Base-by-base conservation (phyloP, 2,329 filamentous ascomycete species). In the Diaporthe helianthi region DNA sequence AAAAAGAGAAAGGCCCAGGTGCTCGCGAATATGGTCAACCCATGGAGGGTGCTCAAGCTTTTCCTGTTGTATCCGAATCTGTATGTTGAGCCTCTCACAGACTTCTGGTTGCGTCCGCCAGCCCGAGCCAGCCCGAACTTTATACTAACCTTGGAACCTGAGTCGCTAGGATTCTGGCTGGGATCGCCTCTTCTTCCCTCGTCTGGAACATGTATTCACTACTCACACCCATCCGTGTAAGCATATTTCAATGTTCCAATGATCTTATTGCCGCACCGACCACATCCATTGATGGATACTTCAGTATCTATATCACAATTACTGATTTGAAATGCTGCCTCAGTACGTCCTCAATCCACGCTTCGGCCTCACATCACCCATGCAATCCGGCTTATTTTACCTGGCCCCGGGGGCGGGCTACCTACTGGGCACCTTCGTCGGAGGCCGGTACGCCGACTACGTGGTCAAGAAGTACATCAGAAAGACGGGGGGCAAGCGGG, bases 161-260 rank as follows among this genome's bases (percentile, higher is more conserved):
- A 17, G 38, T 19, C 46, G 22, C 31, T 26, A 71, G 69, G 1
- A 80, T 90, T 49, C 80, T 87, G 71, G 83, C 83, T 24, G 87
- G 85, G 1, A 74, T 91, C 2, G 88, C 88, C 1, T 85, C 85
- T 15, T 86, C 84, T 1, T 82, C 85, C 22, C 81, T 93, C 0
- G 86, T 92, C 17, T 93, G 89, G 88, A 92, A 92, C 77, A 91
- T 92, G 80, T 92, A 92, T 78, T 85, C 84, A 3, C 83, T 92
- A 0, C 82, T 92, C 9, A 92, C 89, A 0, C 88, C 87, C 0
- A 92, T 92, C 70, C 87, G 90, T 31, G 58, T 63, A 63, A 63
- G 58, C 29, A 24, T 7, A 12, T 36, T 36, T 22, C 6, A 19
- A 9, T 49, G 1, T 15, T 26, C 26, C n/a, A n/a, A n/a, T n/a